A percentile compares a stretch with the other conserved stretches of the same genome.
phyloP scores from a whole-genome alignment of 257 asterid species.

The Solanum medicagineum region DNA sequence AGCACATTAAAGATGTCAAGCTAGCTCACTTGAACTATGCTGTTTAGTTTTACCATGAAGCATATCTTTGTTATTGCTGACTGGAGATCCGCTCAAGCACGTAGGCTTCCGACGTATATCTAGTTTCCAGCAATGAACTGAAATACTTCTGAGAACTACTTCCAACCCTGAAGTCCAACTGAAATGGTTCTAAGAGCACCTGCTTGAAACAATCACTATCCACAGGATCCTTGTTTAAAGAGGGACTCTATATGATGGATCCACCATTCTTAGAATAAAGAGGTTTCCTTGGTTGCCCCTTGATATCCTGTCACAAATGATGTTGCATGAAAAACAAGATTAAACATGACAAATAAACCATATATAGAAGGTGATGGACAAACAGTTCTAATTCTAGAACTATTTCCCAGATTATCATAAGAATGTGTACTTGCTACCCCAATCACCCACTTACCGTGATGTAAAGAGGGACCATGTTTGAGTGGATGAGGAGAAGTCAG shows the following conservation, averaged over 20 bases:
- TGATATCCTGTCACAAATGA: constrained; percentile 31
- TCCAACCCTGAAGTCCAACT: background rate
- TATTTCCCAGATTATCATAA: background rate
- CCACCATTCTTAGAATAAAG: constrained; percentile 47
- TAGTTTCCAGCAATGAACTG: background rate
- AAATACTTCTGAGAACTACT: background rate
- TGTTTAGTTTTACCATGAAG: background rate
- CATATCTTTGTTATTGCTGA: background rate
- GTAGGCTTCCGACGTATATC: background rate
- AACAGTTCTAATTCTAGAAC: background rate
- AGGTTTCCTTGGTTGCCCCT: constrained; percentile 60
- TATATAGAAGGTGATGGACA: background rate
- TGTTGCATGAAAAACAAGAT: background rate
- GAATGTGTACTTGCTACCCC: background rate
- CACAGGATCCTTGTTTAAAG: constrained; percentile 1
- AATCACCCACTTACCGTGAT: background rate
- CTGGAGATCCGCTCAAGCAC: background rate
- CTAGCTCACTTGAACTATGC: background rate
- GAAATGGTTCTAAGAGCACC: background rate
- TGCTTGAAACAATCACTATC: background rate
- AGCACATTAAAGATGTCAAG: background rate
- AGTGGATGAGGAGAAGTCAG: background rate
- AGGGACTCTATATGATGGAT: constrained; percentile 51
- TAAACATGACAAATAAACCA: background rate
- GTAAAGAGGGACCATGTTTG: background rate